Evolutionary conservation across 768 basidiomycete species (phyloP), one percentile per base, ranked within the genome.

Genomic region (Pisolithus marmoratus): DNA sequence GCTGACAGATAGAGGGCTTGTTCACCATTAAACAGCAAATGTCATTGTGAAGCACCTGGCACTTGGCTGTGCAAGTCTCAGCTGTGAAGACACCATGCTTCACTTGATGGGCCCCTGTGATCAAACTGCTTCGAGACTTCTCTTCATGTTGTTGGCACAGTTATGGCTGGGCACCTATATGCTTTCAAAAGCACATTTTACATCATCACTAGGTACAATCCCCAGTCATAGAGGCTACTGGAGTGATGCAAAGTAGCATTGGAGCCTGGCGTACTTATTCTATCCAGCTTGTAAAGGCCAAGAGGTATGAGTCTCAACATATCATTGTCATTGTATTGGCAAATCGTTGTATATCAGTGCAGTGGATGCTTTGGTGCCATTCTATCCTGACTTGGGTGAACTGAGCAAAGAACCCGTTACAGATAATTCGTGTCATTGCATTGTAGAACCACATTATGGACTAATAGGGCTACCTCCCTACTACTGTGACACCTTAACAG

Each of bases 1-100:
- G 6, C 78, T 98, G 40, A 98, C 96, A 24, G 96, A 99, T 67
- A 88, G 96, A 50, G 96, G 98, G 64, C 87, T 96, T 49, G 96
- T 99, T 24, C 96, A 98, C 65, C 87, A 96, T 52, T 96, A 99
- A 68, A 99, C 96, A 1, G 94, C 95, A 3, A 92, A 90, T 60
- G 94, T 95, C 8, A 99, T 99, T 59, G 95, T 99, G 62, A 98
- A 98, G 74, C 96, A 99, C 66, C 74, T 99, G 42, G 93, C 96
- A 4, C 81, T 99, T 27, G 96, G 96, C 40, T 94, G 96, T 5
- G 94, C 96, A 1, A 95, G 96, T 43, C 80, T 98, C 24, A 94
- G 96, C 1, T 94, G 93, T 61, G 96, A 99, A 71, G 96, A 99
- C 70, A 95, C 95, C 11, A 90, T 98, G 83, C 79, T 93, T 48